Base-by-base conservation (phyloP, 2,329 filamentous ascomycete genomes). In the Aspergillus sp. region DNA sequence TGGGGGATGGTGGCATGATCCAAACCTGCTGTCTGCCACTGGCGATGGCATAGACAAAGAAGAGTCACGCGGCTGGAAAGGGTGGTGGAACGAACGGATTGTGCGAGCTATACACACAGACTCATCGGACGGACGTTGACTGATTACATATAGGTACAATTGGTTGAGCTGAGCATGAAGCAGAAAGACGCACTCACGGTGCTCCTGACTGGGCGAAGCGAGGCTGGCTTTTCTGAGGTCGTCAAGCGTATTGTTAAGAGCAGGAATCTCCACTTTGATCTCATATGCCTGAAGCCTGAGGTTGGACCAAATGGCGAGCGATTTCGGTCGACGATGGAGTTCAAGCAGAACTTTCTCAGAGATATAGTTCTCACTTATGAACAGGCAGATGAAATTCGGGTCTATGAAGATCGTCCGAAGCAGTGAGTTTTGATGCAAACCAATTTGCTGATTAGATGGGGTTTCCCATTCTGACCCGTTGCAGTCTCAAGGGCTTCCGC, bases 1-100 rank as follows among this genome's bases (percentile, higher is more conserved):
- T 64, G 93, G 93, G 64, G 92, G 93, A 62, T 99, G 95, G 95
- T 99, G 95, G 95, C 95, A 99, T 75, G 93, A 98, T 70, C 84
- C 86, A 44, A 86, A 86, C 62, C 93, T 99, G 61, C 86, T 99
- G 23, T 86, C 89, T 11, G 88, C 93, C 2, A 96, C 92, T 1
- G 95, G 95, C 52, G 84, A 91, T 57, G 95, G 95, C 15, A 73
- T 88, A 6, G 90, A 91, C 52, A 85, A 84, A 57, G 95, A 98
- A 76, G 93, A 98, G 73, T 80, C 84, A 43, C 86, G 87, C 23
- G 93, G 85, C 9, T 99, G 93, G 93, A 80, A 90, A 57, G 92
- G 92, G 37, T 97, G 91, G 90, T 99, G 95, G 95, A 98, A 98
- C 70, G 93, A 98, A 71, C 87, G 89, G 66, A 88, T 99, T 64